Base-by-base conservation (phyloP, 441 rosid species). In the Caryocar brasiliense region DNA sequence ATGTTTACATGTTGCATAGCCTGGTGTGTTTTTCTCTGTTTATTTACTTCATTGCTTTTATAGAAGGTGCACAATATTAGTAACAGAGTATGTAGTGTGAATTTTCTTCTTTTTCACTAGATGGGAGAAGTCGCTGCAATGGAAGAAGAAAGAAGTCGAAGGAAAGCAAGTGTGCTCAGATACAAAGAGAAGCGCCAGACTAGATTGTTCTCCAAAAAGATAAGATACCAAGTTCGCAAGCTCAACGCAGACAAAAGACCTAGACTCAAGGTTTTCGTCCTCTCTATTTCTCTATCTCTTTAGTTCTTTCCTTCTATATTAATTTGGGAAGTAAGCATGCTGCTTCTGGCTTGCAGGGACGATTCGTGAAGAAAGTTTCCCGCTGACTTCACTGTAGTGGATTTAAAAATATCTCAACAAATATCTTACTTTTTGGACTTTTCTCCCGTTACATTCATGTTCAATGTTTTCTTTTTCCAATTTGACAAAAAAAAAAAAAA, bases 201-300 rank as follows among this genome's bases (percentile, higher is more conserved):
- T 9, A 73, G 95, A 44, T 67, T 82, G 65, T 82, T 85, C 74
- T 82, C 84, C 38, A 85, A 85, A 73, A 82, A 75, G 83, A 85
- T 85, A 76, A 80, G 91, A 53, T 85, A 85, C 24, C 83, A 82
- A 76, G 86, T 85, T 35, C 66, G 95, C 61, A 85, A 85, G 45
- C 85, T 80, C 68, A 85, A 85, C 63, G 91, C 95, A 8, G 91
- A 85, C 56, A 76, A 78, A 71, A 80, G 95, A 61, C 91, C 91
- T 0, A 68, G 95, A 49, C 76, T 82, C 42, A 85, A 85, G 87
- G 95, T 81, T 8, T 6, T n/a, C n/a, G n/a, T n/a, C 9, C 26
- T 5, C 10, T 12, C 39, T 20, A 14, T 22, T 7, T 40, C 25
- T 64, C 20, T 2, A 3, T 13, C 33, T 32, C 17, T 29, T 11